Evolutionary conservation across 2,329 filamentous ascomycete genomes (phyloP), one percentile per base, ranked within the genome.

Genomic region (Trichoderma sp.): DNA sequence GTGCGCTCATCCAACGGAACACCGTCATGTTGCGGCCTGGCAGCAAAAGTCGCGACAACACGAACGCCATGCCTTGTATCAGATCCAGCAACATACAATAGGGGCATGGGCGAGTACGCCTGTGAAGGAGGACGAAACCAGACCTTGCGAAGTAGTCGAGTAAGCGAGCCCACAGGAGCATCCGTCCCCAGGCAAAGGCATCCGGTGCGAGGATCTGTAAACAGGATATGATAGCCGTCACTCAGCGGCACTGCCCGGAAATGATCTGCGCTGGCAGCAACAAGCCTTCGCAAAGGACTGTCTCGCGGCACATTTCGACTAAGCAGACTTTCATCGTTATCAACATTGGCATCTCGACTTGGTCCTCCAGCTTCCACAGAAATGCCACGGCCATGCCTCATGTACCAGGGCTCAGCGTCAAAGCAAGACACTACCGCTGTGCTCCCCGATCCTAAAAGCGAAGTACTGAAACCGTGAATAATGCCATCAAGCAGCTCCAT

Each of bases 201-300:
- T 11, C 84, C 86, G 1, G 84, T 87, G 12, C 79, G 79, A 5
- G 90, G 89, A 76, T 92, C 89, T 7, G 88, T 88, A 77, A 91
- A 92, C 6, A 92, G 79, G 43, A 92, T 83, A 75, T 92, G 89
- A 71, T 87, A 82, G 2, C 90, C 90, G 77, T 92, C 91, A 73
- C 88, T 90, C 51, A 92, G 78, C 4, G 91, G 90, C 14, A 91
- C 80, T 2, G 90, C 89, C 60, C 86, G 86, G 75, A 89, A 91
- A 75, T 92, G 89, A 76, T 91, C 89, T 39, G 85, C 85, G 62
- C 81, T 82, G 1, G 81, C 82, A 18, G 82, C 81, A 36, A 82
- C 80, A n/a, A 84, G 77, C 9, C 81, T 76, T 36, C 73, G 74
- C 9, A 73, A 43, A 30, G 58, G 65, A 34, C 66, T 65, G 28